phyloP scores from a whole-genome alignment of 1,284 basidiomycete species.

The Cronartium quercuum region DNA sequence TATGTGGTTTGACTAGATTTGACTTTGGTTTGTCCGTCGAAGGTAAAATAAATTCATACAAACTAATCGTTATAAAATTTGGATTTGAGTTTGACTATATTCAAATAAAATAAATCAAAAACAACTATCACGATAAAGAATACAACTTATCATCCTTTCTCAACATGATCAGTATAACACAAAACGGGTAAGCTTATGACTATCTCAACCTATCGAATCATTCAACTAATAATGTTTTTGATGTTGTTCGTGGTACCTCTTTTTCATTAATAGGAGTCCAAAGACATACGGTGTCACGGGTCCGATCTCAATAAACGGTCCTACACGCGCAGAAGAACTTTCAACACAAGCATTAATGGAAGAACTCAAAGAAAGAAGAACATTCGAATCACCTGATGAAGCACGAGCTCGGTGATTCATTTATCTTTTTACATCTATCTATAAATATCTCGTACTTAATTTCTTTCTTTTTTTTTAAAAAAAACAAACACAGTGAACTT shows the following conservation, averaged over 20 bases:
- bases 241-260: neutral
- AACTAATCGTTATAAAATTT: no score
- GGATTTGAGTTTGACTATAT: no score
- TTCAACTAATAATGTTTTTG: neutral
- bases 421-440: constrained; percentile 31
- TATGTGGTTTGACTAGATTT: no score
- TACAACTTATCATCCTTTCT: no score
- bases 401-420: constrained; percentile 68
- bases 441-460: neutral
- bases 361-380: constrained; percentile 76
- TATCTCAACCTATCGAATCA: neutral
- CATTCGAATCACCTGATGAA: constrained; percentile 86
- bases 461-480: neutral
- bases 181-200: neutral
- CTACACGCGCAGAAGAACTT: constrained; percentile 47
- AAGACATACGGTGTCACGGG: constrained; percentile 37
- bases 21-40: no score
- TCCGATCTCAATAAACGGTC: constrained; percentile 43
- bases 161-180: neutral
- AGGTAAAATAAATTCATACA: no score
- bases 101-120: no score
- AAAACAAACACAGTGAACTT: constrained; percentile 63
- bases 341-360: constrained; percentile 79
- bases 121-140: no score
- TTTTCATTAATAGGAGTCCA: constrained; percentile 3